phyloP scores from a whole-genome alignment of 2,329 filamentous ascomycete species.

The Alternaria atra region DNA sequence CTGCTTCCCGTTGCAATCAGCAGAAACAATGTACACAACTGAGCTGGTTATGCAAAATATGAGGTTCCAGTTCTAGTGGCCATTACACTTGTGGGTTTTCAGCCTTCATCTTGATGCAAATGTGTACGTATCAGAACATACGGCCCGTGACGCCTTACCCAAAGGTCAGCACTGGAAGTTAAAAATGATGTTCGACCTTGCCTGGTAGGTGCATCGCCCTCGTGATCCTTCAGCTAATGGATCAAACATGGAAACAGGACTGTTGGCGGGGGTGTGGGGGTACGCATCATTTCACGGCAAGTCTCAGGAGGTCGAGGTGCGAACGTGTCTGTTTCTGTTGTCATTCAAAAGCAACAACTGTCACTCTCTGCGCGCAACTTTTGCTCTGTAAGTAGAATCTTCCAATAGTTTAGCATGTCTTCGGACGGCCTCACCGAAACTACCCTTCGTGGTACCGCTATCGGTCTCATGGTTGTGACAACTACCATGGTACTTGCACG shows the following conservation, averaged over 20 bases:
- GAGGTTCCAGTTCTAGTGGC: background rate
- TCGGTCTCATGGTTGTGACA: background rate
- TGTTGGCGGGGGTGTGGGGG: background rate
- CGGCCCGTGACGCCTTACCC: background rate
- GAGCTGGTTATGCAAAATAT: background rate
- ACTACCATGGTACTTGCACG: background rate
- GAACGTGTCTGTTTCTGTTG: too few relatives aligned
- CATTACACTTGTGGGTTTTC: background rate
- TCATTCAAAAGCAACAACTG: too few relatives aligned
- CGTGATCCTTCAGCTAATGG: background rate
- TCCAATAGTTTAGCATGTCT: background rate
- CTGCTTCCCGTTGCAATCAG: background rate
- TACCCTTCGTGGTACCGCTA: background rate
- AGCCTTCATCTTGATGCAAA: background rate
- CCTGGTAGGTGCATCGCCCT: background rate
- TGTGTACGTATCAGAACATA: background rate
- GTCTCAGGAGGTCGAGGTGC: background rate
- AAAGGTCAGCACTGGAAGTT: background rate
- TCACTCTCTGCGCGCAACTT: background rate
- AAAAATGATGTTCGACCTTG: background rate
- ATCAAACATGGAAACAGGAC: background rate
- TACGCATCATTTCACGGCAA: background rate
- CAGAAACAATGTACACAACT: background rate
- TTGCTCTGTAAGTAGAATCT: background rate
- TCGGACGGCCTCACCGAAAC: background rate